Evolutionary conservation across 2,329 filamentous ascomycete species (phyloP).

Genomic region (Metarhizium rileyi): DNA sequence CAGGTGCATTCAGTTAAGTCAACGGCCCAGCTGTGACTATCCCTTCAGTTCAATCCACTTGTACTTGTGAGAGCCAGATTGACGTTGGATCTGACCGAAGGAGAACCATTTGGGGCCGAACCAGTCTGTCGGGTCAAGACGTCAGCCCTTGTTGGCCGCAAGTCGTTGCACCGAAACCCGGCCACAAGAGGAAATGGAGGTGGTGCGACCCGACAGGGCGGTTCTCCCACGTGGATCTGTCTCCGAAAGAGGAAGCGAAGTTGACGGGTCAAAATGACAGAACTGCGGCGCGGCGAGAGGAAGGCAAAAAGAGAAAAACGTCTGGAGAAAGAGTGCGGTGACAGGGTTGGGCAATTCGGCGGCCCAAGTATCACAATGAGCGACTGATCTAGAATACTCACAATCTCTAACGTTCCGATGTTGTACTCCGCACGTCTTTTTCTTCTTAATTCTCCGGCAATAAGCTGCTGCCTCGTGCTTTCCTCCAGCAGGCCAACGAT

Average conservation of each 20-base stretch:
- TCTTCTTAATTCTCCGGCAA: neutral
- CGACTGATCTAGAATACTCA: neutral
- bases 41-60: neutral
- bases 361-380: neutral
- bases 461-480: neutral
- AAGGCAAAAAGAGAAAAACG: neutral
- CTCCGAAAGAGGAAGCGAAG: neutral
- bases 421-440: neutral
- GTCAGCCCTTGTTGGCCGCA: neutral
- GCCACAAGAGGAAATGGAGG: neutral
- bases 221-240: constrained; percentile 6
- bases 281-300: neutral
- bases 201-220: constrained; percentile 7
- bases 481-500: neutral
- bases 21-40: neutral
- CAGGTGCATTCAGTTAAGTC: neutral
- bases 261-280: neutral
- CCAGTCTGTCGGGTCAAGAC: constrained; percentile 9
- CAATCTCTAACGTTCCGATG: neutral
- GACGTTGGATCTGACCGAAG: constrained; percentile 6
- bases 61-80: neutral
- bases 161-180: constrained; percentile 1
- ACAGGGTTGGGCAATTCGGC: neutral
- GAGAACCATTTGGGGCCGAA: constrained; percentile 4
- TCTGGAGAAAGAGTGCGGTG: neutral